Evolutionary conservation across 495 filamentous ascomycete species (phyloP).

Genomic region (Annulohypoxylon moriforme): DNA sequence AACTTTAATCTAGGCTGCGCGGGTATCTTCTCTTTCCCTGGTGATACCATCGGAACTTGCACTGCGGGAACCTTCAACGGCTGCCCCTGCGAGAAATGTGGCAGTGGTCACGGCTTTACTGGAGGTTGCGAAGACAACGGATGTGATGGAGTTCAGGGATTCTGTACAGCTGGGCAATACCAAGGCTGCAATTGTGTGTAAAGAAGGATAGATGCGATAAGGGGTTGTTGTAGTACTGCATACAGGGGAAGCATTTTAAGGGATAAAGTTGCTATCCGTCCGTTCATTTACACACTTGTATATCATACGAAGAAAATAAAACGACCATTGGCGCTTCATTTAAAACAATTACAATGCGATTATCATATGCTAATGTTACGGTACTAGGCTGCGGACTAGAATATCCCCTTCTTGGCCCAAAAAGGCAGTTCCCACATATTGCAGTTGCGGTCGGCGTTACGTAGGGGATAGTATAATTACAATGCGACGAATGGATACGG

Average conservation of each 20-base stretch:
- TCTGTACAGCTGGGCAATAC: neutral
- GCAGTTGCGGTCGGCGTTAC: too few relatives aligned
- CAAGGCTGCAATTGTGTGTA: neutral
- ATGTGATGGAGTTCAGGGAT: neutral
- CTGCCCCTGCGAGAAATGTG: neutral
- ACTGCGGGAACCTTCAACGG: neutral
- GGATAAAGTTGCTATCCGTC: neutral
- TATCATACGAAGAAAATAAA: too few relatives aligned
- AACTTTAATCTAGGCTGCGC: neutral
- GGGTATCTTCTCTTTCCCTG: neutral
- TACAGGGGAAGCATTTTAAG: neutral
- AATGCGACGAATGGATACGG: too few relatives aligned
- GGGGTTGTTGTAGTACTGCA: neutral
- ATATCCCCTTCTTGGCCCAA: too few relatives aligned
- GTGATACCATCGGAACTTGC: neutral
- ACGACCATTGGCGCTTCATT: too few relatives aligned
- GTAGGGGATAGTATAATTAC: too few relatives aligned
- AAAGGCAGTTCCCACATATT: too few relatives aligned
- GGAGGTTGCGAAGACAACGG: neutral
- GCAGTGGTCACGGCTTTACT: too few relatives aligned
- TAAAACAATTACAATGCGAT: too few relatives aligned
- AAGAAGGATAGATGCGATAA: neutral
- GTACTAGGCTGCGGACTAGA: too few relatives aligned
- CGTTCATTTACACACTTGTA: neutral
- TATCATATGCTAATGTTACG: too few relatives aligned